These are phyloP conservation scores for Claviceps capensis DNA, from an alignment of 2,329 filamentous ascomycete species.

Conservation along the genomic window DNA sequence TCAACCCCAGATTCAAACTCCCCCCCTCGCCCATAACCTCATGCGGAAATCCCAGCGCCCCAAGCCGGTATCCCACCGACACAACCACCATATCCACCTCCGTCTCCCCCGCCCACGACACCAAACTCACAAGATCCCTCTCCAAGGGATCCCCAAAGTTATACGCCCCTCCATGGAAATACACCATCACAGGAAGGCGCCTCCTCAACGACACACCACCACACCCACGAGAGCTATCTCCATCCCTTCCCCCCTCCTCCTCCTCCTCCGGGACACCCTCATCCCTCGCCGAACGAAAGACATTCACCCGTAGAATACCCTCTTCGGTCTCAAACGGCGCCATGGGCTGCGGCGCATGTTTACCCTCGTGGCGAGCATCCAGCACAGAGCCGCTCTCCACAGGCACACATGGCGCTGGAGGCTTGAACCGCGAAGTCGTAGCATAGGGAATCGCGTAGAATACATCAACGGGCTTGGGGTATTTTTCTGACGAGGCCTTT, in stretches of 20 bases:
- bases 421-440: constrained; percentile 19
- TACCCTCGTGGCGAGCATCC: constrained; percentile 23
- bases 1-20: constrained; percentile 48
- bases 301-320: constrained; percentile 39
- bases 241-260: too few species aligned
- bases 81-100: constrained; percentile 39
- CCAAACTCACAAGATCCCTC: constrained; percentile 48
- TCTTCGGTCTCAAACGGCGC: constrained; percentile 25
- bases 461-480: constrained; percentile 27
- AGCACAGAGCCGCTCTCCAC: constrained; percentile 8
- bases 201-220: neutral
- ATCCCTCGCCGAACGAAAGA: constrained; percentile 26
- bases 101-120: constrained; percentile 35
- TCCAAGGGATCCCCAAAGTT: constrained; percentile 38
- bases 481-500: constrained; percentile 11
- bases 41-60: constrained; percentile 53
- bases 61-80: constrained; percentile 50
- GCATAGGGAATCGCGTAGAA: constrained; percentile 39
- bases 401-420: neutral
- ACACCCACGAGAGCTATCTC: too few species aligned
- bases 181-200: constrained; percentile 35
- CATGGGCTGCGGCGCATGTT: constrained; percentile 10
- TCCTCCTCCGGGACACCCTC: neutral
- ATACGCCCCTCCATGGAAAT: constrained; percentile 51
- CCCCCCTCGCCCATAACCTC: constrained; percentile 36